phyloP scores from a whole-genome alignment of 176 grass and related monocot genomes.

The Avena sativa region DNA sequence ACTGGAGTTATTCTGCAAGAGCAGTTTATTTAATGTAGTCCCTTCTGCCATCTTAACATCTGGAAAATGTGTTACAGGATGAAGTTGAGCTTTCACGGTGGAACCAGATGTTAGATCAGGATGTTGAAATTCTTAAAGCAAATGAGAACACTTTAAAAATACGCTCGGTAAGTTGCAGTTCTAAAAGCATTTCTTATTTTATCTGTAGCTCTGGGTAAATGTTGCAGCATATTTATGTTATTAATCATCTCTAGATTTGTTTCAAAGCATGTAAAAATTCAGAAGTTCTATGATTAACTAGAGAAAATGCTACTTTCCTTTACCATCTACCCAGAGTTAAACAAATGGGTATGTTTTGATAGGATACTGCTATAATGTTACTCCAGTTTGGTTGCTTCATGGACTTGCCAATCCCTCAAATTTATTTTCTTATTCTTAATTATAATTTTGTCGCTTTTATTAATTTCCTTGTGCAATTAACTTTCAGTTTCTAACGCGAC shows the following conservation, averaged over 20 bases:
- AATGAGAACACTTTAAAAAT: constrained; percentile 87
- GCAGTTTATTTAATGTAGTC: constrained; percentile 27
- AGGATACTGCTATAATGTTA: constrained; percentile 31
- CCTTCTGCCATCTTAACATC: constrained; percentile 34
- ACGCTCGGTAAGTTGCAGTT: constrained; percentile 65
- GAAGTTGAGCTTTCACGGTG: constrained; percentile 71
- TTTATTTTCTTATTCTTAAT: constrained; percentile 40
- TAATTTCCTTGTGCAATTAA: constrained; percentile 22
- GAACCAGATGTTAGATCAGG: constrained; percentile 80
- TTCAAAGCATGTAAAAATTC: background rate
- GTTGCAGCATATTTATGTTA: background rate
- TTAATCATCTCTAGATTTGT: constrained; percentile 28
- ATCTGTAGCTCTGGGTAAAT: background rate
- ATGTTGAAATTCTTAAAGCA: constrained; percentile 86
- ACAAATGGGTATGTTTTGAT: constrained; percentile 19
- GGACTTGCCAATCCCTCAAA: background rate
- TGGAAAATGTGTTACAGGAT: constrained; percentile 60
- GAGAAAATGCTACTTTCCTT: constrained; percentile 18
- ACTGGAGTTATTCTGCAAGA: constrained; percentile 1
- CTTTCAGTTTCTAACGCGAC: constrained; percentile 74
- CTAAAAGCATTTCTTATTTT: constrained; percentile 8
- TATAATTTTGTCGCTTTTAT: background rate
- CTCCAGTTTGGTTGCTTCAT: constrained; percentile 28
- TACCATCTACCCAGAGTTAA: background rate
- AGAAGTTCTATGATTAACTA: constrained; percentile 20